Percentiles rank a stretch among this genome's conserved stretches.
These are phyloP conservation scores for Penicillium bovifimosum DNA, from an alignment of 495 filamentous ascomycete genomes.

Conservation along the genomic window DNA sequence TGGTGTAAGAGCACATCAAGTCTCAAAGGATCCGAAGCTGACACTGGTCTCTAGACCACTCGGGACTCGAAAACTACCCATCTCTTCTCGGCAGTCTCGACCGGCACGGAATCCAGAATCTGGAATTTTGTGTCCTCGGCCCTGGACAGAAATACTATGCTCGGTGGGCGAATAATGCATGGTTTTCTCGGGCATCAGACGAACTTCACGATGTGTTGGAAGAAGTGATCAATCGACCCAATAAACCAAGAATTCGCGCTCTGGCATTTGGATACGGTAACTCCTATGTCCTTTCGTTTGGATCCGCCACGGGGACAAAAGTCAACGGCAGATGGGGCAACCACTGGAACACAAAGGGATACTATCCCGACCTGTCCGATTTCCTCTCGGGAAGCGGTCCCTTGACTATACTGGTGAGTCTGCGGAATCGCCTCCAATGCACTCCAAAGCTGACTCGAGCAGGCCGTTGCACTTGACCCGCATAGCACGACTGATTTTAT, in stretches of 20 bases:
- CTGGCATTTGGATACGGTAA: neutral
- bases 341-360: neutral
- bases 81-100: neutral
- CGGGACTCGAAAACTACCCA: neutral
- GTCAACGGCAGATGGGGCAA: neutral
- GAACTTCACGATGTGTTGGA: neutral
- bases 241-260: neutral
- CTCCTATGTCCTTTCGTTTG: neutral
- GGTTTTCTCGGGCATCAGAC: neutral
- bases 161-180: neutral
- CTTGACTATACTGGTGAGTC: neutral
- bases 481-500: neutral
- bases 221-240: neutral
- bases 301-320: neutral
- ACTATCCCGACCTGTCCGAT: neutral
- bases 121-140: constrained; percentile 1
- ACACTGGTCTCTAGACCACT: neutral
- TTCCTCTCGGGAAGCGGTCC: neutral
- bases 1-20: neutral
- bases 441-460: neutral
- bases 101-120: neutral
- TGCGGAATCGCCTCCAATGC: neutral
- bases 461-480: neutral
- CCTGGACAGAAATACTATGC: neutral
- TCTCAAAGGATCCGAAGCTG: neutral